Conservation (phyloP, 345 rosid genomes). For the Toxicodendron radicans region DNA sequence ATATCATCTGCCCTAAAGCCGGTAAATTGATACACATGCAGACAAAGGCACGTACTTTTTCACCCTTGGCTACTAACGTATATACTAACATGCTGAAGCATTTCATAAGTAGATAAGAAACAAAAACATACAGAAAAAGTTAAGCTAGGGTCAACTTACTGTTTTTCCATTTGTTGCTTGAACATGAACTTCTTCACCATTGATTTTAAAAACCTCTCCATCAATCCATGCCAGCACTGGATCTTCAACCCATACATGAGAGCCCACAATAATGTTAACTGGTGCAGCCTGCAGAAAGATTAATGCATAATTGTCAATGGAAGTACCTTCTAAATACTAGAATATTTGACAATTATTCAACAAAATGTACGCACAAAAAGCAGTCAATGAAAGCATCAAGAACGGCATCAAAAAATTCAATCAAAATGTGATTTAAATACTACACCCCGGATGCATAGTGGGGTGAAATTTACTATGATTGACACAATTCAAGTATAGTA, state of each 20-base stretch:
- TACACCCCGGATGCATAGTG: background rate
- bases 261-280: slow-evolving; percentile 89
- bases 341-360: background rate
- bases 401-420: too few species aligned
- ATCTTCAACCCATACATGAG: slow-evolving; percentile 98
- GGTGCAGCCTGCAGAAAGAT: slow-evolving; percentile 60
- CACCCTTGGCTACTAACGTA: background rate
- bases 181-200: slow-evolving; percentile 75
- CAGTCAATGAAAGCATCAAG: background rate
- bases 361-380: background rate
- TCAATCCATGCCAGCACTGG: slow-evolving; percentile 82
- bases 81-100: background rate
- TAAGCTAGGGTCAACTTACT: slow-evolving; percentile 48
- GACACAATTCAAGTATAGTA: background rate
- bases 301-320: background rate
- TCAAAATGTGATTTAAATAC: background rate
- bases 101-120: slow-evolving; percentile 10
- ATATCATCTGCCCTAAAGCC: slow-evolving; percentile 6
- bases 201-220: slow-evolving; percentile 83
- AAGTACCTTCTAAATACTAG: background rate
- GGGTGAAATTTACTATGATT: background rate
- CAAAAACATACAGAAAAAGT: slow-evolving; percentile 11
- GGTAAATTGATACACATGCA: background rate
- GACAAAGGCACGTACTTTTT: background rate
- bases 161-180: slow-evolving; percentile 61